These are phyloP conservation scores for Eucalyptus regnans DNA, from an alignment of 345 rosid genomes.

Conservation along the genomic window DNA sequence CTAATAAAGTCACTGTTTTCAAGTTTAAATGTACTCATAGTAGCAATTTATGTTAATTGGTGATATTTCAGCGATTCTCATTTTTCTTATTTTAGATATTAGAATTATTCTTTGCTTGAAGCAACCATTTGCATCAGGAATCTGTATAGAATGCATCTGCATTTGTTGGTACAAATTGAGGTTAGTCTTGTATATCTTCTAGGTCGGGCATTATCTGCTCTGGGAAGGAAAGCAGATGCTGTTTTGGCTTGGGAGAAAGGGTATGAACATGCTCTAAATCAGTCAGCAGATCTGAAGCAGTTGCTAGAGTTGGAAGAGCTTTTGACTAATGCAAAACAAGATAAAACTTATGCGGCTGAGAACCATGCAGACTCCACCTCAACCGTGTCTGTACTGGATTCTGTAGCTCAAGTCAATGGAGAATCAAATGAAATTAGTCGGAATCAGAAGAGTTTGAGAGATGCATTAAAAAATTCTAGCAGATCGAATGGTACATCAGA, in stretches of 20 bases:
- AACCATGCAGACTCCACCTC: conserved; percentile 12
- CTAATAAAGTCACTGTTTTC: background rate
- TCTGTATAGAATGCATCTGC: background rate
- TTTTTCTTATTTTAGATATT: background rate
- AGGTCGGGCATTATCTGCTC: conserved; percentile 71
- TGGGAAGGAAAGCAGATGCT: conserved; percentile 82
- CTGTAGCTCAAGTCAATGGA: conserved; percentile 25
- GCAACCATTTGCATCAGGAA: background rate
- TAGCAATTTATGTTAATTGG: background rate
- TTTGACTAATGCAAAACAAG: conserved; percentile 40
- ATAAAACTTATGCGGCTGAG: conserved; percentile 8
- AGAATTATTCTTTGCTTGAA: background rate
- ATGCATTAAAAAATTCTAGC: background rate
- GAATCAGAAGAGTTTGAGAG: conserved; percentile 7
- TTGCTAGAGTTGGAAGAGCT: conserved; percentile 85
- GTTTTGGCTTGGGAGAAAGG: conserved; percentile 70
- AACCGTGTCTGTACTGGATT: conserved; percentile 14
- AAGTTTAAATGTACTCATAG: background rate
- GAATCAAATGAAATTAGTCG: conserved; percentile 7
- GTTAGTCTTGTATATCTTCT: conserved; percentile 8
- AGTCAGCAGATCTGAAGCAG: conserved; percentile 83
- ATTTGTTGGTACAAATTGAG: background rate
- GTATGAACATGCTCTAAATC: conserved; percentile 42
- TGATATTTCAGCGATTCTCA: background rate
- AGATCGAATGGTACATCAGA: conserved; percentile 26